phyloP scores from a whole-genome alignment of 179 eudicot genomes.

The Nepenthes alata region DNA sequence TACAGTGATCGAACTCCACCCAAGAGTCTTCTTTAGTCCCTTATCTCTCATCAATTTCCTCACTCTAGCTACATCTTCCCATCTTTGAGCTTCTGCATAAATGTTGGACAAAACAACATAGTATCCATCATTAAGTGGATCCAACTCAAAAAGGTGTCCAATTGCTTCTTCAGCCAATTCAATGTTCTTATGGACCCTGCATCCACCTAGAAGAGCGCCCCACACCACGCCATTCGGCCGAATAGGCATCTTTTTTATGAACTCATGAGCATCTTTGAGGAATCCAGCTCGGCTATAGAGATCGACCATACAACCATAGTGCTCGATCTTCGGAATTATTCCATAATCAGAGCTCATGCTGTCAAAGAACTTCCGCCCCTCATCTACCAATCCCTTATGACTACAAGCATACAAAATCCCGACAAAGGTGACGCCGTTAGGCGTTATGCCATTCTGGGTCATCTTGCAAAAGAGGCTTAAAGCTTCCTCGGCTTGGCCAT shows the following conservation, averaged over 20 bases:
- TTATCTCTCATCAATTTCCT: slow-evolving; percentile 10
- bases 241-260: slow-evolving; percentile 31
- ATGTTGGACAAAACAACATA: slow-evolving; percentile 13
- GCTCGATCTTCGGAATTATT: slow-evolving; percentile 31
- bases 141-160: slow-evolving; percentile 5
- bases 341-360: slow-evolving; percentile 21
- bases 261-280: slow-evolving; percentile 35
- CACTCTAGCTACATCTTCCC: slow-evolving; percentile 10
- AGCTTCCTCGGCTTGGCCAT: slow-evolving; percentile 26
- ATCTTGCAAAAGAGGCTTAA: slow-evolving; percentile 27
- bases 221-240: slow-evolving; percentile 30
- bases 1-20: slow-evolving; percentile 10
- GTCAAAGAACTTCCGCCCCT: slow-evolving; percentile 19
- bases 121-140: slow-evolving; percentile 7
- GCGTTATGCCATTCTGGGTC: slow-evolving; percentile 20
- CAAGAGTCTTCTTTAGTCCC: slow-evolving; percentile 12
- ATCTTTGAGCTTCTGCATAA: slow-evolving; percentile 11
- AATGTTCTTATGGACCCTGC: slow-evolving; percentile 33
- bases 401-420: slow-evolving; percentile 44
- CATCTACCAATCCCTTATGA: slow-evolving; percentile 27
- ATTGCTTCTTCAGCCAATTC: slow-evolving; percentile 21
- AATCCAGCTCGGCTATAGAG: slow-evolving; percentile 39
- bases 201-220: slow-evolving; percentile 39
- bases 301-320: slow-evolving; percentile 45
- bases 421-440: slow-evolving; percentile 34